These are phyloP conservation scores for Tuber indicum DNA, from an alignment of 495 filamentous ascomycete species.

Conservation along the genomic window DNA sequence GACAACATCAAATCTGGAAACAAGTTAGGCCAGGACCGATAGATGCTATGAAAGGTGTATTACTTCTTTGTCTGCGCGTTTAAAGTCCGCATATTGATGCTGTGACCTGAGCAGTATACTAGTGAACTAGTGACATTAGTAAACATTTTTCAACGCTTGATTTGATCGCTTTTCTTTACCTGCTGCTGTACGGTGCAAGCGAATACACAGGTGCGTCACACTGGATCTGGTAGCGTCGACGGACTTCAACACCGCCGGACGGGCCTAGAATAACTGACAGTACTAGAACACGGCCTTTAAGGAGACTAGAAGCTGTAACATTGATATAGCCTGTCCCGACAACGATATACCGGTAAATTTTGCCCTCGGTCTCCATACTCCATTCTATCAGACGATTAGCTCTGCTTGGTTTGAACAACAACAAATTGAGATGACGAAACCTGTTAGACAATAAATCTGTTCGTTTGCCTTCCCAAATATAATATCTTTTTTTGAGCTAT, in stretches of 20 bases:
- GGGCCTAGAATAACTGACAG: constrained; percentile 23
- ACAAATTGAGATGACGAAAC: constrained; percentile 14
- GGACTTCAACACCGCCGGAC: constrained; percentile 33
- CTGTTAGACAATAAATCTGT: constrained; percentile 40
- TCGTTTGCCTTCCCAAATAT: constrained; percentile 41
- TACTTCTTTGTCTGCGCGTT: constrained; percentile 35
- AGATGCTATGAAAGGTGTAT: neutral
- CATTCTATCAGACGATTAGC: constrained; percentile 32
- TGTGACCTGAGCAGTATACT: constrained; percentile 36
- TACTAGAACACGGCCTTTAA: constrained; percentile 35
- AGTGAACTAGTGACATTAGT: constrained; percentile 26
- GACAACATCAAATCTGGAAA: constrained; percentile 29
- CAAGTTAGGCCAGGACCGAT: constrained; percentile 3
- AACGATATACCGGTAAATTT: constrained; percentile 36
- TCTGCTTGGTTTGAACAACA: neutral
- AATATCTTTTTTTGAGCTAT: constrained; percentile 28
- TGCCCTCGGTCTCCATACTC: constrained; percentile 39
- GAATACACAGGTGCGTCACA: constrained; percentile 39
- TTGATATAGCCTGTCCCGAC: constrained; percentile 37
- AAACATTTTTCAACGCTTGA: neutral
- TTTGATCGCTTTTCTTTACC: constrained; percentile 20
- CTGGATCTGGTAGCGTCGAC: constrained; percentile 32
- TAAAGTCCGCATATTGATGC: constrained; percentile 26
- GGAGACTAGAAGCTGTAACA: constrained; percentile 21
- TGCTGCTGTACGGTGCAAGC: constrained; percentile 35